Evolutionary conservation across 2,329 filamentous ascomycete species (phyloP), one percentile per base, ranked within the genome.

Genomic region (Diplodia seriata): DNA sequence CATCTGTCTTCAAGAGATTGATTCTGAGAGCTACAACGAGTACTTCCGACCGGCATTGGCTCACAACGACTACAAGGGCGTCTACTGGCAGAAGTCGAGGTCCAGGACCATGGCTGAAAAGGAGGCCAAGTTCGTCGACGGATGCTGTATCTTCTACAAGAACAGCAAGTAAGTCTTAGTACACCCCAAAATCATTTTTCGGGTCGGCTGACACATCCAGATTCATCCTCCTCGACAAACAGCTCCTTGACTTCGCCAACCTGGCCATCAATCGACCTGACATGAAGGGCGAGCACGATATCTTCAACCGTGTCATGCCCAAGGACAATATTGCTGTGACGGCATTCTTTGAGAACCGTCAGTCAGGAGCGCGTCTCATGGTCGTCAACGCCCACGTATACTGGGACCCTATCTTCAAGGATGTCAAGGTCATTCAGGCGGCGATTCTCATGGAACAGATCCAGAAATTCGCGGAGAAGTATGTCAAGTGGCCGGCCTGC

Each of bases 281-380:
- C 77, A 97, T 97, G 88, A 98, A 98, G 82, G 92, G 94, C 68
- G 93, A 97, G 75, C 92, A 97, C 76, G 95, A 99, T 75, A 94
- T 98, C 68, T 98, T 97, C 85, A 99, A 99, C 78, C 91, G 95
- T 33, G 91, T 99, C 69, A 98, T 97, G 95, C 94, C 94, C 70
- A 93, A 95, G 81, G 95, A 99, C 84, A 94, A 98, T 77, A 97
- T 99, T 78, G 95, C 91, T 18, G 90, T 97, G 57, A 88, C 97
- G 57, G 89, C 91, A 67, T 97, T 98, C 83, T 88, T 99, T 70
- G 95, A 99, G 80, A 97, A 97, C 74, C 89, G 94, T 47, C 83
- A 87, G 69, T 97, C 94, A 0, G 95, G 95, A n/a, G 90, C 93
- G 15, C 90, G 95, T 68, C 83, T 98, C 75, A 97, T 99, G 70